Evolutionary conservation across 2,329 filamentous ascomycete species (phyloP).

Genomic region (Lecanicillium sp.): DNA sequence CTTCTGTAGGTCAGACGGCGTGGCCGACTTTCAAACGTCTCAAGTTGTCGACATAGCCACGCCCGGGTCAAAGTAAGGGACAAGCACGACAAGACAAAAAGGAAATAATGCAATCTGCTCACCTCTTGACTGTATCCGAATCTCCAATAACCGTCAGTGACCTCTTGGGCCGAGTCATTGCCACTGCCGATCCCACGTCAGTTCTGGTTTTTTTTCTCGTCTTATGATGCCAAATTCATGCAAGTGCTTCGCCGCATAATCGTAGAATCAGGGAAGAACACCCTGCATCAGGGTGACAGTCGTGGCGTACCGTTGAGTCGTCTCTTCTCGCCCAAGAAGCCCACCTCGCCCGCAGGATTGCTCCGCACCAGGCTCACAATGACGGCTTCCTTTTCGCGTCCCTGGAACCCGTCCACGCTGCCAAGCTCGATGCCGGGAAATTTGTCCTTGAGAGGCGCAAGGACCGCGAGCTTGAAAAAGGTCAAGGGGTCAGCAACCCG

Average conservation of each 20-base stretch:
- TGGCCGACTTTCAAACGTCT: constrained; percentile 14
- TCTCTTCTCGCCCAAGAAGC: constrained; percentile 87
- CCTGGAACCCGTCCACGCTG: constrained; percentile 95
- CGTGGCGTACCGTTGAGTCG: constrained; percentile 77
- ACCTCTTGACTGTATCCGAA: constrained; percentile 86
- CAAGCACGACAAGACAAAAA: background rate
- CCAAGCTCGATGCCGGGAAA: constrained; percentile 89
- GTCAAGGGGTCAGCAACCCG: background rate
- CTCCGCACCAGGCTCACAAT: constrained; percentile 91
- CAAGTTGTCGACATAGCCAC: constrained; percentile 7
- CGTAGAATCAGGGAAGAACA: background rate
- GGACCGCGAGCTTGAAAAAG: constrained; percentile 57
- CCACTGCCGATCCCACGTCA: constrained; percentile 60
- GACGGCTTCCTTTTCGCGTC: constrained; percentile 92
- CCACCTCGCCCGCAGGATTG: constrained; percentile 80
- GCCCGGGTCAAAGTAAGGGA: background rate
- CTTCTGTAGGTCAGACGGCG: constrained; percentile 15
- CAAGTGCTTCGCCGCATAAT: background rate
- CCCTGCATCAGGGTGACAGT: constrained; percentile 5
- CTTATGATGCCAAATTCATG: background rate
- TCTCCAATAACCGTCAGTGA: constrained; percentile 90
- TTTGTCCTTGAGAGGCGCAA: constrained; percentile 73
- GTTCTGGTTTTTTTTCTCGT: no score
- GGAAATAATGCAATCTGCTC: constrained; percentile 36
- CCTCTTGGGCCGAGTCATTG: constrained; percentile 91